These are phyloP conservation scores for Elongisporangium anandrum DNA, from an alignment of 352 stramenopile species.

Conservation along the genomic window DNA sequence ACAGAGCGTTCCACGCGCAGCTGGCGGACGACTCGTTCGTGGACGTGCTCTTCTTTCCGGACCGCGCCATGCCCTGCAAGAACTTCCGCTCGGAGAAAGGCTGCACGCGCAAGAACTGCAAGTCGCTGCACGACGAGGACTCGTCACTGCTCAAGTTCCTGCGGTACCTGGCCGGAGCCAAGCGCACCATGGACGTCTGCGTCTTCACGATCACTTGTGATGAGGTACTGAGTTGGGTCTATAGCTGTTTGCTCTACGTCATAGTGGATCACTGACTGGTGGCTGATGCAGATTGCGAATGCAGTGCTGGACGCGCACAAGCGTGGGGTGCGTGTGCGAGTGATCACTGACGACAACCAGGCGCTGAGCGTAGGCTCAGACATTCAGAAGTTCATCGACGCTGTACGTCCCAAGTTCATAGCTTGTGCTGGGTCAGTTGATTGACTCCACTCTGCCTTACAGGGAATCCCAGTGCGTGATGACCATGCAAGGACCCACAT, in stretches of 20 bases:
- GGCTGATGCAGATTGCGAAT: conserved; percentile 46
- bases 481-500: conserved; percentile 60
- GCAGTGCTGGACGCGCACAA: conserved; percentile 48
- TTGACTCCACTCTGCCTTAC: too few species aligned
- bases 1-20: conserved; percentile 5
- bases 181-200: conserved; percentile 55
- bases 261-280: background rate
- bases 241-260: background rate
- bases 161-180: conserved; percentile 33
- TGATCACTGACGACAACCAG: conserved; percentile 68
- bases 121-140: conserved; percentile 52
- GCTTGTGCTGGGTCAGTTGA: background rate
- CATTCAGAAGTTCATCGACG: conserved; percentile 73
- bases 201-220: conserved; percentile 77
- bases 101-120: conserved; percentile 67
- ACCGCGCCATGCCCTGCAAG: conserved; percentile 53
- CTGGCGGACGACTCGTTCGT: conserved; percentile 48
- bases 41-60: conserved; percentile 74
- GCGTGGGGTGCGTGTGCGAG: conserved; percentile 42
- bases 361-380: conserved; percentile 54
- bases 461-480: conserved; percentile 59
- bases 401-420: too few species aligned
- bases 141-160: conserved; percentile 58
- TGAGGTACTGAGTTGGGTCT: conserved; percentile 25
- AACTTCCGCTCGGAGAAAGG: conserved; percentile 35